phyloP scores from a whole-genome alignment of 371 early-diverging fungal species.

The Mortierella sp. region DNA sequence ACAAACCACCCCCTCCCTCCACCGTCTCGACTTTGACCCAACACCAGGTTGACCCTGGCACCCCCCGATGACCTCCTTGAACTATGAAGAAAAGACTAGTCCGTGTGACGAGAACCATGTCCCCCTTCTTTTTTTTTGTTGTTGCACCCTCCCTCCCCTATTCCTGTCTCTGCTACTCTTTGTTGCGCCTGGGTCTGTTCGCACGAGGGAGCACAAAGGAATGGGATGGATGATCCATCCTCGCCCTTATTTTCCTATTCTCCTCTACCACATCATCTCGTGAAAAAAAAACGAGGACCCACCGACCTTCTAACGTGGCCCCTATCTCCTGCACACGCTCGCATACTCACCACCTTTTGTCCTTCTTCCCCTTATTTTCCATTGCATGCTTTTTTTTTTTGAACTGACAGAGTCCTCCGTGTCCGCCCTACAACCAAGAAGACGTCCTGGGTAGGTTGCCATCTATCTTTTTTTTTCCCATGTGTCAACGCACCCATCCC shows the following conservation, averaged over 20 bases:
- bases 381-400: not conserved
- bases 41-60: too few relatives aligned
- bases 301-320: not conserved
- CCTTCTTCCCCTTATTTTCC: not conserved
- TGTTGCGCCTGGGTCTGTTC: slow-evolving; percentile 11
- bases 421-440: slow-evolving; percentile 54
- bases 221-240: slow-evolving; percentile 3
- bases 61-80: too few relatives aligned
- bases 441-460: slow-evolving; percentile 44
- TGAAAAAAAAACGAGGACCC: not conserved
- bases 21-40: too few relatives aligned
- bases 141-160: too few relatives aligned
- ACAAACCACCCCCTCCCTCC: too few relatives aligned
- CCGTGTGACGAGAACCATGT: slow-evolving; percentile 6
- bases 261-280: not conserved
- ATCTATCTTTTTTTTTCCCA: not conserved
- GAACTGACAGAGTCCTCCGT: slow-evolving; percentile 38
- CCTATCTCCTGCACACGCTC: slow-evolving; percentile 2
- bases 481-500: not conserved
- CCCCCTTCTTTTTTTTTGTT: not conserved
- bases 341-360: not conserved
- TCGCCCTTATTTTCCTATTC: not conserved
- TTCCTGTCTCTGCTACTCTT: too few relatives aligned
- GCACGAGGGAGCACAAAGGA: slow-evolving; percentile 9
- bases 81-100: not conserved